Evolutionary conservation across 805 yeast genomes (phyloP).

Genomic region (Saccharomycopsis vini): DNA sequence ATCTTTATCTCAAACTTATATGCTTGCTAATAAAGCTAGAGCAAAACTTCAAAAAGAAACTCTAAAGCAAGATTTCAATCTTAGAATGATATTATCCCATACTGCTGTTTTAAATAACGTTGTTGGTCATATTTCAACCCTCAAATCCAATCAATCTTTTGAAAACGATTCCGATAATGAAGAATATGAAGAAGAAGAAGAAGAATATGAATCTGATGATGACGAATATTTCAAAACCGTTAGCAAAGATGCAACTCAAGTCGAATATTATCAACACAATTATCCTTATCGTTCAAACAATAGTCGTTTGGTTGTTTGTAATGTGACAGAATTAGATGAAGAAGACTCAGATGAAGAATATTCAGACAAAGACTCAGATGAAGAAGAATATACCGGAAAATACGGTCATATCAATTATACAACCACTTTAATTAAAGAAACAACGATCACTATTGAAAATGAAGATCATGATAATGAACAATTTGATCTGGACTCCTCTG

Average conservation of each 20-base stretch:
- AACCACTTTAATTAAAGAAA: too few species aligned
- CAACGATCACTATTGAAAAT: too few species aligned
- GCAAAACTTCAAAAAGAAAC: conserved; percentile 57
- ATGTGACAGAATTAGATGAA: background rate
- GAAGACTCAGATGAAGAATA: background rate
- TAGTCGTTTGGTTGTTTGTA: background rate
- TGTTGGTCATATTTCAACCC: conserved; percentile 36
- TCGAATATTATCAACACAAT: conserved; percentile 1
- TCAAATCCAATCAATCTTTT: conserved; percentile 17
- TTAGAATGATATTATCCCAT: conserved; percentile 54
- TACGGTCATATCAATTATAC: too few species aligned
- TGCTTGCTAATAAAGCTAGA: conserved; percentile 58
- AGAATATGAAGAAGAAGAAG: conserved; percentile 8
- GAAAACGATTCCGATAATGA: conserved; percentile 11
- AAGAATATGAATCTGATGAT: conserved; percentile 5
- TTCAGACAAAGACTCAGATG: background rate
- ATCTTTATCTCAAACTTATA: conserved; percentile 39
- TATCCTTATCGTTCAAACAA: background rate
- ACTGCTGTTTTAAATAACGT: conserved; percentile 61
- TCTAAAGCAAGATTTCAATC: conserved; percentile 43
- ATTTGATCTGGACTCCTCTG: conserved; percentile 1
- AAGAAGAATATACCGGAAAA: background rate
- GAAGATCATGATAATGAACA: conserved; percentile 4
- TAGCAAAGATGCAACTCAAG: background rate
- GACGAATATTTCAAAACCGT: conserved; percentile 5